Conservation (phyloP, 129 eudicot species). For the Artemisia annua region DNA sequence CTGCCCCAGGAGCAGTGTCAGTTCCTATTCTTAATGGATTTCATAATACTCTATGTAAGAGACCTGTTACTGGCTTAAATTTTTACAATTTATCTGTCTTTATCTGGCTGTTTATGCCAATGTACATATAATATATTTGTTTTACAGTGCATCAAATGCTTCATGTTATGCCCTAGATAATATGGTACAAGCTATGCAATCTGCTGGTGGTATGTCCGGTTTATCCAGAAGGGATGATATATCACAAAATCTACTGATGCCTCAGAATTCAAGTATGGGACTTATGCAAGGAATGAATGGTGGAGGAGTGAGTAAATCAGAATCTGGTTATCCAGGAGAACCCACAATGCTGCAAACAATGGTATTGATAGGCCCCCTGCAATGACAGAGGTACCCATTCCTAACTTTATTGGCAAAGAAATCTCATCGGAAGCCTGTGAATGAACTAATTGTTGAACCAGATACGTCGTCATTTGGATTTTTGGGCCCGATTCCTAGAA, state of each 20-base stretch:
- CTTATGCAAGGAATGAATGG: conserved; percentile 60
- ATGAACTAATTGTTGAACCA: conserved; percentile 39
- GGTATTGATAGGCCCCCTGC: conserved; percentile 41
- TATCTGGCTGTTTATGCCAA: neutral
- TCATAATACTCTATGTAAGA: conserved; percentile 57
- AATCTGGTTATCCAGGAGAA: conserved; percentile 50
- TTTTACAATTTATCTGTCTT: too few relatives aligned
- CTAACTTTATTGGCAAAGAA: conserved; percentile 55
- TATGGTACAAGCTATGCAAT: conserved; percentile 45
- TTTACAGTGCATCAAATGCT: conserved; percentile 55
- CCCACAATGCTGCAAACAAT: conserved; percentile 39
- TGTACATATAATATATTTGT: conserved; percentile 6
- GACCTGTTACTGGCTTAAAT: neutral
- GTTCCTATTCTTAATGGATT: conserved; percentile 58
- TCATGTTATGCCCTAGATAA: conserved; percentile 45
- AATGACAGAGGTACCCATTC: conserved; percentile 45
- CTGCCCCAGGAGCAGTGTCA: conserved; percentile 44
- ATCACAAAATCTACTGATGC: conserved; percentile 44
- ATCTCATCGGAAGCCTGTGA: conserved; percentile 44
- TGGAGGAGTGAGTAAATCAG: conserved; percentile 48
- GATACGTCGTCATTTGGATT: conserved; percentile 57
- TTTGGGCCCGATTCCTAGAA: conserved; percentile 76
- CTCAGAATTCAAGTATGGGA: conserved; percentile 61
- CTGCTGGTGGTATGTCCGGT: conserved; percentile 42
- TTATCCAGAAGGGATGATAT: conserved; percentile 44